These are phyloP conservation scores for Triglochin maritima DNA, from an alignment of 106 monocot species.

Conservation along the genomic window DNA sequence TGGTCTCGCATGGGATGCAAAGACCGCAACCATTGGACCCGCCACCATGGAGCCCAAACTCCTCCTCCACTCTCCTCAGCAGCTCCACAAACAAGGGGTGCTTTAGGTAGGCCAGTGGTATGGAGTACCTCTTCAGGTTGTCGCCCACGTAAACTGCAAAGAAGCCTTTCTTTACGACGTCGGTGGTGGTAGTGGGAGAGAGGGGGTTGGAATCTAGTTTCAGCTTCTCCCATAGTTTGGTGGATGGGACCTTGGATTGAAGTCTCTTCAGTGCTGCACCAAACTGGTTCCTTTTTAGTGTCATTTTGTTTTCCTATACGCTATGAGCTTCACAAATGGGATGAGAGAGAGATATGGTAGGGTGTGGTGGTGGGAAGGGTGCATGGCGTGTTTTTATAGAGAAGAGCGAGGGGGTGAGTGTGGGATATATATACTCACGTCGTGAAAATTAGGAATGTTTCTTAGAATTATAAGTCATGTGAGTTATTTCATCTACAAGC, in stretches of 20 bases:
- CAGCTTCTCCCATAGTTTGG: conserved; percentile 5
- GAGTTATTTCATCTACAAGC: no score
- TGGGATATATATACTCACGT: no score
- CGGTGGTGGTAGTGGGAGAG: background rate
- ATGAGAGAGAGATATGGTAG: no score
- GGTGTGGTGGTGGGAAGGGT: no score
- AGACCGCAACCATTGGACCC: background rate
- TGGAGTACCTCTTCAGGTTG: conserved; percentile 4
- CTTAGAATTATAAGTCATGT: no score
- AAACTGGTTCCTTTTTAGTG: background rate
- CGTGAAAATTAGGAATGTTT: no score
- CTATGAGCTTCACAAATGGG: no score
- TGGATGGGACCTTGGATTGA: conserved; percentile 1
- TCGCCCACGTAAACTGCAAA: conserved; percentile 14
- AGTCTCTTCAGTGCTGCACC: conserved; percentile 5
- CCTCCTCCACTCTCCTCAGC: conserved; percentile 12
- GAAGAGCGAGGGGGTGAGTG: no score
- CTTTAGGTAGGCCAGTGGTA: conserved; percentile 8
- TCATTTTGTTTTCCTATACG: background rate
- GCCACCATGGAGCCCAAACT: conserved; percentile 8
- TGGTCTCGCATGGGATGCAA: conserved; percentile 7
- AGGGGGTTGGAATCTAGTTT: background rate
- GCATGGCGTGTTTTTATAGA: no score
- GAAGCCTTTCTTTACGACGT: conserved; percentile 8
- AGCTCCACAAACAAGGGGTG: conserved; percentile 11